Conservation (phyloP, 2,329 filamentous ascomycete species). For the Epichloe elymi region DNA sequence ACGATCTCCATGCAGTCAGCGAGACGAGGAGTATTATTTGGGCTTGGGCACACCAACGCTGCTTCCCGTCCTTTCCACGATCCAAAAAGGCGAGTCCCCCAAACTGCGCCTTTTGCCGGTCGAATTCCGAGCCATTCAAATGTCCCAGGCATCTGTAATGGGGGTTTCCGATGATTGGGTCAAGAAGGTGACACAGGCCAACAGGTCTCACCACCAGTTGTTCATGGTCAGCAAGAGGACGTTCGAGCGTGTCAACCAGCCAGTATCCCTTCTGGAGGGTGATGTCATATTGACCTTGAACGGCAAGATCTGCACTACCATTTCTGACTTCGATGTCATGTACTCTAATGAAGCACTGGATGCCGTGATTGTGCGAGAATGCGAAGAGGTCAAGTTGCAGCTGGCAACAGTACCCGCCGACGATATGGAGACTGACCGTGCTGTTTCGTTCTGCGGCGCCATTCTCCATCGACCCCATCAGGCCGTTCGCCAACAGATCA, state of each 20-base stretch:
- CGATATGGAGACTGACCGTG: conserved; percentile 83
- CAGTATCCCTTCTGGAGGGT: conserved; percentile 62
- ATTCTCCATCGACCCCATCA: conserved; percentile 89
- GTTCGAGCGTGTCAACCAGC: conserved; percentile 40
- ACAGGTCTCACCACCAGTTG: conserved; percentile 85
- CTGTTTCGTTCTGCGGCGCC: conserved; percentile 89
- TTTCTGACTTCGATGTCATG: conserved; percentile 91
- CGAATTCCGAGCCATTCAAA: conserved; percentile 88
- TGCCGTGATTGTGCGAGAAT: conserved; percentile 75
- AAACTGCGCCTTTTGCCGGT: conserved; percentile 83
- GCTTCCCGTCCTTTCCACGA: conserved; percentile 75
- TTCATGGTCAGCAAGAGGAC: conserved; percentile 96
- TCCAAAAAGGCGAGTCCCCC: conserved; percentile 61
- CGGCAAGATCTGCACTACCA: conserved; percentile 80
- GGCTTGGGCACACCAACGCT: conserved; percentile 81
- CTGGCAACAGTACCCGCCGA: conserved; percentile 79
- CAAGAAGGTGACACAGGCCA: conserved; percentile 72
- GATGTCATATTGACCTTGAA: conserved; percentile 89
- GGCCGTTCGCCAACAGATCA: conserved; percentile 93
- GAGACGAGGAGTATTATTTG: conserved; percentile 93
- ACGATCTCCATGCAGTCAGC: conserved; percentile 60
- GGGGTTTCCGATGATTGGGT: conserved; percentile 98
- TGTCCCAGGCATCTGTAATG: conserved; percentile 96
- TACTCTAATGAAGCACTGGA: conserved; percentile 77
- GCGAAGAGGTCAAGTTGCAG: conserved; percentile 61